Conservation (phyloP, 2,329 filamentous ascomycete species). For the Zymoseptoria tritici region DNA sequence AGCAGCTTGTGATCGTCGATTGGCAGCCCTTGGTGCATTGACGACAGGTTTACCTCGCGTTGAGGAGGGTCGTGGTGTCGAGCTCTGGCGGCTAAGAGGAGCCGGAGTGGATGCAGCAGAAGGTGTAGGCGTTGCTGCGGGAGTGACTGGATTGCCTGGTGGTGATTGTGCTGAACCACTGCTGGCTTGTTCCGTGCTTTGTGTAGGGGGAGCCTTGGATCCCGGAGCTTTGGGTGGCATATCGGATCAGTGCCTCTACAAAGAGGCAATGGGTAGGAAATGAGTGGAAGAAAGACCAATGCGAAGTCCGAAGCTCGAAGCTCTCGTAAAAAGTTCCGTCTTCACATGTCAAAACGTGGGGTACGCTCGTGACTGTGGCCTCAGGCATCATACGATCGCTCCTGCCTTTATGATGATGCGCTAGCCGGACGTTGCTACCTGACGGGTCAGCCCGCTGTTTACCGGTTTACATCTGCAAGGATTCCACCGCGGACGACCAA, state of each 20-base stretch:
- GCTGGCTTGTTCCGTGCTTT: background rate
- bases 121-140: conserved; percentile 9
- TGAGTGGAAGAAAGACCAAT: background rate
- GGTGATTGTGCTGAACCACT: background rate
- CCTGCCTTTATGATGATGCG: too few species aligned
- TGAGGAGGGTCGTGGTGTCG: conserved; percentile 10
- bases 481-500: background rate
- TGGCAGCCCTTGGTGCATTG: conserved; percentile 30
- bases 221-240: background rate
- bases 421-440: too few species aligned
- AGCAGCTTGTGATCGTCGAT: conserved; percentile 39
- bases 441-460: background rate
- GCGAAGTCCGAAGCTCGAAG: background rate
- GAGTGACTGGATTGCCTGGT: conserved; percentile 2
- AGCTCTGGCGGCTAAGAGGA: background rate
- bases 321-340: background rate
- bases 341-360: background rate
- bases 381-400: too few species aligned
- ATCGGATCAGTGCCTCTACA: background rate
- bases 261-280: background rate
- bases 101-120: background rate
- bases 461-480: background rate
- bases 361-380: too few species aligned
- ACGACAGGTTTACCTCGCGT: conserved; percentile 12
- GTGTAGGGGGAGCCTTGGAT: background rate